Percentiles rank a stretch among this genome's conserved stretches.
Evolutionary conservation across 2,329 filamentous ascomycete species (phyloP).

Genomic region (Paraconiothyrium brasiliense): DNA sequence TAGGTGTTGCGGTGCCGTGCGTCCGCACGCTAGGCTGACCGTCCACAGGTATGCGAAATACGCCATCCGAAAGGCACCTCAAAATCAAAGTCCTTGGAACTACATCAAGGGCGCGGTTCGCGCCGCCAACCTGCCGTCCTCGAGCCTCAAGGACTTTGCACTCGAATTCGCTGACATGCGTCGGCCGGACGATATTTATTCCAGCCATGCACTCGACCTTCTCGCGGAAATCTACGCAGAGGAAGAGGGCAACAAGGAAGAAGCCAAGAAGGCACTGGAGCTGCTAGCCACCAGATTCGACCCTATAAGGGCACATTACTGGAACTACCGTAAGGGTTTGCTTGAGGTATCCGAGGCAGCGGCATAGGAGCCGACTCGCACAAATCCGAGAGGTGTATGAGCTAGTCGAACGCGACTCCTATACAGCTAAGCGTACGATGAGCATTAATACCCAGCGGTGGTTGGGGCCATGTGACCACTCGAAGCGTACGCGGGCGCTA

Average conservation of each 20-base stretch:
- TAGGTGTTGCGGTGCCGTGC: conserved; percentile 54
- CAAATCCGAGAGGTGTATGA: conserved; percentile 15
- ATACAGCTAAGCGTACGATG: not conserved
- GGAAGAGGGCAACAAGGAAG: conserved; percentile 63
- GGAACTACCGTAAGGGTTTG: conserved; percentile 74
- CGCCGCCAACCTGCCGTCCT: conserved; percentile 66
- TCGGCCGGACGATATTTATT: conserved; percentile 63
- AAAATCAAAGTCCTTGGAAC: conserved; percentile 95
- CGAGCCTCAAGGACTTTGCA: conserved; percentile 63
- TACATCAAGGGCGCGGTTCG: conserved; percentile 81
- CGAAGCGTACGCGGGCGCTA: not conserved
- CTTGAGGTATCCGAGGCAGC: conserved; percentile 36
- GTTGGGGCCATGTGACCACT: not conserved
- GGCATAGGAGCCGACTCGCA: conserved; percentile 25
- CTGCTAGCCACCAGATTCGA: conserved; percentile 87
- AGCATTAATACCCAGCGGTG: conserved; percentile 1
- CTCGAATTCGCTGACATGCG: conserved; percentile 62
- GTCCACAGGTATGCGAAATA: conserved; percentile 64
- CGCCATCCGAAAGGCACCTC: conserved; percentile 80
- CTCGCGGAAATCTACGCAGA: conserved; percentile 73
- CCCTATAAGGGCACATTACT: conserved; percentile 89
- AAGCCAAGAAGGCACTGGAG: conserved; percentile 75
- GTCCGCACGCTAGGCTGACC: conserved; percentile 26
- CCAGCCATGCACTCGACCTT: conserved; percentile 73
- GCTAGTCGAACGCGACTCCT: not conserved